A percentile compares a stretch with the other conserved stretches of the same genome.
These are phyloP conservation scores for Vanderwaltozyma yarrowii DNA, from an alignment of 805 yeast genomes.

Conservation along the genomic window DNA sequence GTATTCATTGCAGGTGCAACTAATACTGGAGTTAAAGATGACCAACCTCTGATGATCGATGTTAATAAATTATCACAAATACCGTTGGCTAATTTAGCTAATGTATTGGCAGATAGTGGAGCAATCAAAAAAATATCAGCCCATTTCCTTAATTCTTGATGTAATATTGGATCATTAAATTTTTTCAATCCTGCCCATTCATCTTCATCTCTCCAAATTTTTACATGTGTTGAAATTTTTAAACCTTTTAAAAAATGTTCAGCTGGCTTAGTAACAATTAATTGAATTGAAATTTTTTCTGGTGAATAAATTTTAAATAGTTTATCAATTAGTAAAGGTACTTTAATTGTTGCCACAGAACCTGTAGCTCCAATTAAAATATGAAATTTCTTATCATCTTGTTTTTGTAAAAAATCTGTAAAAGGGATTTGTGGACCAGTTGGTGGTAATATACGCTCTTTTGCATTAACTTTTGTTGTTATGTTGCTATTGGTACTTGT, in stretches of 20 bases:
- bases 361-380: constrained; percentile 90
- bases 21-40: constrained; percentile 58
- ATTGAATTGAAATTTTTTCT: constrained; percentile 67
- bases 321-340: constrained; percentile 81
- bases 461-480: constrained; percentile 24
- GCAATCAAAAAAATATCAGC: constrained; percentile 71
- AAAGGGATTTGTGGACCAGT: constrained; percentile 56
- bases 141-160: constrained; percentile 74
- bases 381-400: constrained; percentile 81
- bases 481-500: constrained; percentile 2
- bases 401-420: constrained; percentile 55
- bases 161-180: constrained; percentile 66
- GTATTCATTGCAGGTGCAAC: constrained; percentile 85
- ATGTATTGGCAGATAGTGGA: constrained; percentile 70
- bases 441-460: constrained; percentile 43
- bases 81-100: constrained; percentile 67
- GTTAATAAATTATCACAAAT: constrained; percentile 70
- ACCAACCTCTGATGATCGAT: constrained; percentile 69
- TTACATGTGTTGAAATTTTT: constrained; percentile 63
- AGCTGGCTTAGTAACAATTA: constrained; percentile 71
- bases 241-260: constrained; percentile 56
- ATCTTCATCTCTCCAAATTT: constrained; percentile 79
- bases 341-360: constrained; percentile 91
- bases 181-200: constrained; percentile 50
- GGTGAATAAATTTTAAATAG: constrained; percentile 69